Evolutionary conservation across 345 rosid genomes (phyloP).

Genomic region (Euclidium syriacum): DNA sequence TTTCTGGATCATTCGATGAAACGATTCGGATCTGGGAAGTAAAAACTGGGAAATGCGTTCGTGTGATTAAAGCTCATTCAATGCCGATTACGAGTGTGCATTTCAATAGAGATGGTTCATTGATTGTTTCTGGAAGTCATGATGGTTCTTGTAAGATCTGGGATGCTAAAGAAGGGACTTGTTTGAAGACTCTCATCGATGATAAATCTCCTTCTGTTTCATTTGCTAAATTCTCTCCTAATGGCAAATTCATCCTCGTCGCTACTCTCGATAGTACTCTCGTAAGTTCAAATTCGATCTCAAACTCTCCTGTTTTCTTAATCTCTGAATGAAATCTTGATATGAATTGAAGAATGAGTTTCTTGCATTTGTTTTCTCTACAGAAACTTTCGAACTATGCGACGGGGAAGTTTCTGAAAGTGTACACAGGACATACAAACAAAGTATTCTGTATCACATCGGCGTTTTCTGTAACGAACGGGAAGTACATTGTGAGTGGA

Average conservation of each 20-base stretch:
- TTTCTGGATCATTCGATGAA: slow-evolving; percentile 85
- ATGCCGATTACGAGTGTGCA: slow-evolving; percentile 82
- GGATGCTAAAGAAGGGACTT: slow-evolving; percentile 72
- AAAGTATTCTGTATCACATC: slow-evolving; percentile 70
- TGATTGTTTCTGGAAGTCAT: slow-evolving; percentile 84
- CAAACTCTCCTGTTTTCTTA: not conserved
- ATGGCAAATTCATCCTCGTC: slow-evolving; percentile 83
- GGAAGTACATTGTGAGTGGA: slow-evolving; percentile 91
- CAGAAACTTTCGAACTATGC: slow-evolving; percentile 95
- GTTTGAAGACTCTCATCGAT: slow-evolving; percentile 75
- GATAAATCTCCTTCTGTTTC: slow-evolving; percentile 75
- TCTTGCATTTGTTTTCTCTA: not conserved
- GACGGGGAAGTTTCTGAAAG: slow-evolving; percentile 76
- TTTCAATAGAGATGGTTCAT: slow-evolving; percentile 86
- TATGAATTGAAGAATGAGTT: not conserved
- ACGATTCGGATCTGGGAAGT: slow-evolving; percentile 92
- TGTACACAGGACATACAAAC: slow-evolving; percentile 80
- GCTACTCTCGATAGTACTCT: slow-evolving; percentile 86
- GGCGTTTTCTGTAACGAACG: slow-evolving; percentile 93
- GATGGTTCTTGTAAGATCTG: slow-evolving; percentile 94
- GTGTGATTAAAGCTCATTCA: slow-evolving; percentile 62
- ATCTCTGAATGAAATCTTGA: not conserved
- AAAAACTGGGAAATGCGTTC: slow-evolving; percentile 69
- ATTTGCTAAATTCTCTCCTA: slow-evolving; percentile 89
- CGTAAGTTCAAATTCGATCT: slow-evolving; percentile 39